A percentile compares a stretch with the other conserved stretches of the same genome.
Evolutionary conservation across 768 basidiomycete genomes (phyloP).

Genomic region (Solioccasus polychromus): DNA sequence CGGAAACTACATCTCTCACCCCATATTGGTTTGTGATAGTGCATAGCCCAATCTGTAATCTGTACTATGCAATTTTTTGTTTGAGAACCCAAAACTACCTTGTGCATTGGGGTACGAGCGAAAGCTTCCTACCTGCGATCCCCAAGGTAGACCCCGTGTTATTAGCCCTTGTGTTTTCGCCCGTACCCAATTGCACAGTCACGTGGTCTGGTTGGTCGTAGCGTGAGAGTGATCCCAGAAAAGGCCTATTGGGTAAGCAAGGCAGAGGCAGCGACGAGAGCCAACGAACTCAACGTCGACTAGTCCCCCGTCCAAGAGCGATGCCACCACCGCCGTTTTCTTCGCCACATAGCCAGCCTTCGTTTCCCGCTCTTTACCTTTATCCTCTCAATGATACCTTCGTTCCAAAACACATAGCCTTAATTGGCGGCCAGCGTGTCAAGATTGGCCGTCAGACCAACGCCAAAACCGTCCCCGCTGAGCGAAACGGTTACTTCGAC

Average conservation of each 20-base stretch:
- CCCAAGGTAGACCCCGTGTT: no score
- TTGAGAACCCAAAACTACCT: no score
- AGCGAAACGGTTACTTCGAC: slow-evolving; percentile 96
- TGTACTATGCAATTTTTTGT: no score
- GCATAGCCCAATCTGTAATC: no score
- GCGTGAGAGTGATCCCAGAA: slow-evolving; percentile 11
- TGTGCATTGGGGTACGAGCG: no score
- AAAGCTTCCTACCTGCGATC: no score
- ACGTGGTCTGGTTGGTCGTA: slow-evolving; percentile 5
- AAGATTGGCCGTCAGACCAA: slow-evolving; percentile 97
- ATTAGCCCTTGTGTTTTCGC: no score
- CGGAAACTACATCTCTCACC: no score
- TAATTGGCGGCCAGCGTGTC: slow-evolving; percentile 59
- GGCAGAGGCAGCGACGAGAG: slow-evolving; percentile 9
- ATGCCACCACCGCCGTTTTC: slow-evolving; percentile 36
- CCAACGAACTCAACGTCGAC: slow-evolving; percentile 18
- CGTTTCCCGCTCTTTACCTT: slow-evolving; percentile 55
- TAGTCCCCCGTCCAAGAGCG: slow-evolving; percentile 17
- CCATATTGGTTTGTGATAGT: no score
- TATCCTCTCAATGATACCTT: slow-evolving; percentile 96
- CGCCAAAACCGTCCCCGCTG: slow-evolving; percentile 88
- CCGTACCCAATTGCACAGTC: no score
- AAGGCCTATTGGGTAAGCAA: slow-evolving; percentile 11
- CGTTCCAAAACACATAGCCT: slow-evolving; percentile 90
- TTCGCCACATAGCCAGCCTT: slow-evolving; percentile 24